Evolutionary conservation across 495 filamentous ascomycete species (phyloP).

Genomic region (Penicillium steckii): DNA sequence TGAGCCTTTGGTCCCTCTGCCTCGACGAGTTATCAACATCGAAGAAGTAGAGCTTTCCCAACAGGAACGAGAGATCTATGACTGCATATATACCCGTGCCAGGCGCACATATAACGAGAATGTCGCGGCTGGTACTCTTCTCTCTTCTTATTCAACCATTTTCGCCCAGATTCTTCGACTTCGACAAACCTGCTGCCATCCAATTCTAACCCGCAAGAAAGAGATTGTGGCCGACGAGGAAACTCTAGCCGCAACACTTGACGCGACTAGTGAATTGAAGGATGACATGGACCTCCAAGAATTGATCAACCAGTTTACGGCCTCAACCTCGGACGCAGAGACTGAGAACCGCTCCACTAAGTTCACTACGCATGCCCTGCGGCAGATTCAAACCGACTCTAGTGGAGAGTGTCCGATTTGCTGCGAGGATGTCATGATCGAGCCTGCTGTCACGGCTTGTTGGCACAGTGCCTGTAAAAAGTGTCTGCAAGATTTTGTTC

Average conservation of each 20-base stretch:
- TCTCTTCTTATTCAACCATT: slow-evolving; percentile 93
- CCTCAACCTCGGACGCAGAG: slow-evolving; percentile 59
- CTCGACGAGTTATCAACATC: slow-evolving; percentile 76
- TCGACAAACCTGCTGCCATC: slow-evolving; percentile 93
- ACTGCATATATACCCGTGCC: slow-evolving; percentile 79
- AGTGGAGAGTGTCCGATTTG: slow-evolving; percentile 93
- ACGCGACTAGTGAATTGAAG: slow-evolving; percentile 74
- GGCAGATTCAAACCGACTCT: slow-evolving; percentile 86
- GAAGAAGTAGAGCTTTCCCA: slow-evolving; percentile 82
- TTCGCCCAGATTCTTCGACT: slow-evolving; percentile 96
- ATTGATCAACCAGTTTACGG: slow-evolving; percentile 79
- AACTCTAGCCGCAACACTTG: slow-evolving; percentile 74
- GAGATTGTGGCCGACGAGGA: slow-evolving; percentile 85
- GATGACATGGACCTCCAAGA: slow-evolving; percentile 96
- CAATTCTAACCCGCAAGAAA: slow-evolving; percentile 80
- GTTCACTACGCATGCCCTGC: slow-evolving; percentile 82
- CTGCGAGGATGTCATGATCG: slow-evolving; percentile 88
- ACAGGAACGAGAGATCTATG: slow-evolving; percentile 85
- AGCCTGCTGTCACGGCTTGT: slow-evolving; percentile 90
- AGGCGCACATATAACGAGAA: slow-evolving; percentile 82
- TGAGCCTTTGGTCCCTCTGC: slow-evolving; percentile 78
- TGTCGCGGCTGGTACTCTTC: slow-evolving; percentile 84
- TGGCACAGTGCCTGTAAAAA: slow-evolving; percentile 97
- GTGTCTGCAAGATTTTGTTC: slow-evolving; percentile 83
- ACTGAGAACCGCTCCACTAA: slow-evolving; percentile 40